phyloP scores from a whole-genome alignment of 1,284 basidiomycete species.

The Tylopilus sp. region DNA sequence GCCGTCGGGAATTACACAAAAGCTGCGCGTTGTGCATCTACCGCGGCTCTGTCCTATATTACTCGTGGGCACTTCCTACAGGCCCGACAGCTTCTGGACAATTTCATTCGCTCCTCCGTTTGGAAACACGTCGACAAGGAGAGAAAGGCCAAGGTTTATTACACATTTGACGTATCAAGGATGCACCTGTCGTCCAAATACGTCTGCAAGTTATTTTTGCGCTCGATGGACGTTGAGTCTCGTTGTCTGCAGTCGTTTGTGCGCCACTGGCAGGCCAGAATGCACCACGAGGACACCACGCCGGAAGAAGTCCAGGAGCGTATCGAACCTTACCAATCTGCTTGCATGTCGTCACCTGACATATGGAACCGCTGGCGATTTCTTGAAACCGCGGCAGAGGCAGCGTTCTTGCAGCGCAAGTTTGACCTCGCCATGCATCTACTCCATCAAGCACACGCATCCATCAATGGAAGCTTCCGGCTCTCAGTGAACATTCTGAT shows the following conservation, averaged over 20 bases:
- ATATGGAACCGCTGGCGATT: neutral
- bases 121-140: neutral
- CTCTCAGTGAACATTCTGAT: neutral
- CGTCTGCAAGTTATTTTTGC: neutral
- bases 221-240: neutral
- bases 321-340: neutral
- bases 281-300: neutral
- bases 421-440: neutral
- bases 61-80: neutral
- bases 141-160: neutral
- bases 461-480: neutral
- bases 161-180: neutral
- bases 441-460: neutral
- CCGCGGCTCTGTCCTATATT: neutral
- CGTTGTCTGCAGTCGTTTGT: neutral
- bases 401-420: neutral
- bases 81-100: neutral
- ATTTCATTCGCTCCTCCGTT: neutral
- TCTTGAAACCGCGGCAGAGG: neutral
- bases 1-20: neutral
- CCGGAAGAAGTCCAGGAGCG: neutral
- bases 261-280: neutral
- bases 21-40: neutral
- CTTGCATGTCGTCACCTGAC: neutral
- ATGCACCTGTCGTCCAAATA: neutral